Evolutionary conservation across 306 rosid species (phyloP), one percentile per base, ranked within the genome.

Genomic region (Prunus dulcis): DNA sequence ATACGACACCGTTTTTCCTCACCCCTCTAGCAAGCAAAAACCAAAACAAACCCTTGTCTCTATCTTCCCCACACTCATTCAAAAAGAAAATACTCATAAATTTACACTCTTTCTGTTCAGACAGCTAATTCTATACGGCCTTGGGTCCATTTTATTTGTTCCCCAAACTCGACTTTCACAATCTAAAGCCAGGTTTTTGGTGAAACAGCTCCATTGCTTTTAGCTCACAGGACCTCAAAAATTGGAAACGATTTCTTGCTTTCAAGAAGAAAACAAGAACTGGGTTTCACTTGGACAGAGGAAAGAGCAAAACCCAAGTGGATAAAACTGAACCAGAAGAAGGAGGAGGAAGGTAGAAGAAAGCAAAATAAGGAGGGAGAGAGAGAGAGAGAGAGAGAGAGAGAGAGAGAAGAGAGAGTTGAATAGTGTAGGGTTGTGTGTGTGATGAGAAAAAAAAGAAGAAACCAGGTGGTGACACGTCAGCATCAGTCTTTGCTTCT

Each of bases 391-490:
- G n/a, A 68, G 51, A 17, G 34, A 25, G 63, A 19, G 18, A 0
- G 23, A 23, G n/a, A 68, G 51, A 17, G 34, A 25, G 63, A 19
- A 13, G 50, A 3, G 43, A 19, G 38, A 19, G 65, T 17, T 18
- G 27, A 79, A 66, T 64, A 18, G 25, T 32, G 23, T 9, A 9
- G 4, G 30, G 72, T 8, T 38, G 12, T 41, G 69, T 28, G 72
- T 22, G 51, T 3, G 56, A 41, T 49, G 55, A 63, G 66, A 77
- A 76, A 72, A 72, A 75, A 0, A 67, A 51, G 60, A 65, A 38
- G 67, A 78, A 79, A 79, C 41, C 55, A 69, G 9, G 52, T 2
- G 68, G 17, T 55, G 86, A 80, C 90, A 83, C 88, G 77, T 90
- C 81, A 73, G 84, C 78, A 12, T 52, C 76, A 53, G 47, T 53